phyloP scores from a whole-genome alignment of 176 grass and related monocot species.

The Musa acuminata region DNA sequence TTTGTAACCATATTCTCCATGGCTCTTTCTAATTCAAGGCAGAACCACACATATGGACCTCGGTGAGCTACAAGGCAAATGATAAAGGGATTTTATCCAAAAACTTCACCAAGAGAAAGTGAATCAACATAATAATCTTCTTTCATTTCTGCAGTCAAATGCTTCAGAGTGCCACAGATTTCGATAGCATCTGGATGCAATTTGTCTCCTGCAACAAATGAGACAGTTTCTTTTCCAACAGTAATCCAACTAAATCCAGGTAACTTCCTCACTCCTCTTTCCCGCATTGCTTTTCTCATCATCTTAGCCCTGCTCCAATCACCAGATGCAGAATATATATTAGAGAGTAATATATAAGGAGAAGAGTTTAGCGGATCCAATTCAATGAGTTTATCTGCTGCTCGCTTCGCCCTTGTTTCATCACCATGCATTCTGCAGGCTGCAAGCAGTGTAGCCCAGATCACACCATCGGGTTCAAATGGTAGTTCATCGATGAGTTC shows the following conservation, averaged over 20 bases:
- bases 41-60: neutral
- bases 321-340: conserved; percentile 57
- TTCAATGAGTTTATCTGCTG: conserved; percentile 44
- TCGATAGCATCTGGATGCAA: conserved; percentile 30
- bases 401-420: conserved; percentile 45
- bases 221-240: conserved; percentile 40
- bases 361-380: conserved; percentile 52
- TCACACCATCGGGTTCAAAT: conserved; percentile 58
- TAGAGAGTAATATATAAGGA: conserved; percentile 48
- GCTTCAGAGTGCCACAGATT: conserved; percentile 35
- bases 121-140: conserved; percentile 29
- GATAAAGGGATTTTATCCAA: conserved; percentile 12
- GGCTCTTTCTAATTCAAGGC: neutral
- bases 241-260: conserved; percentile 65
- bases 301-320: conserved; percentile 50
- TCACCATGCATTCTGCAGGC: conserved; percentile 54
- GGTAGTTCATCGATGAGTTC: conserved; percentile 43
- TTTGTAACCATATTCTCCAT: no score
- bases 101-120: conserved; percentile 15
- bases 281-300: conserved; percentile 46
- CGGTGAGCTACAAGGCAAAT: neutral
- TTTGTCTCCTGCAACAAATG: conserved; percentile 52
- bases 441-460: conserved; percentile 58
- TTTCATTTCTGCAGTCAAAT: conserved; percentile 46
- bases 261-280: conserved; percentile 49